A percentile compares a stretch with the other conserved stretches of the same genome.
Conservation (phyloP, 2,329 filamentous ascomycete genomes). For the Verticillium nubilum region DNA sequence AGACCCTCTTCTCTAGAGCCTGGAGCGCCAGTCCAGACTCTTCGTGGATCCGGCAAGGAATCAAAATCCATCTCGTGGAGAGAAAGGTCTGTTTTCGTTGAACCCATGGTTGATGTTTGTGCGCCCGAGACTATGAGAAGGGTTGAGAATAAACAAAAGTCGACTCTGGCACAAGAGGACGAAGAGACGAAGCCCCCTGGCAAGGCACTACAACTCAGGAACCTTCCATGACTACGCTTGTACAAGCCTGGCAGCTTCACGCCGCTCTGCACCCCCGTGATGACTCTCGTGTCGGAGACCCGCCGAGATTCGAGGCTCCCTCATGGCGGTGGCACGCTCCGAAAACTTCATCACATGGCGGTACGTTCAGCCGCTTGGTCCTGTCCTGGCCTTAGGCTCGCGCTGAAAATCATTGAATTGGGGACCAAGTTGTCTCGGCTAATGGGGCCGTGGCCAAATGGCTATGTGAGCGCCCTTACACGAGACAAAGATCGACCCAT, state of each 20-base stretch:
- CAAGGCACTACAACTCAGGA: no score
- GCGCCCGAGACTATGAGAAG: no score
- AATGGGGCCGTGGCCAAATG: no score
- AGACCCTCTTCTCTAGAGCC: constrained; percentile 45
- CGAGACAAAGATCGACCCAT: no score
- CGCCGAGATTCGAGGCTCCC: not conserved
- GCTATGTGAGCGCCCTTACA: no score
- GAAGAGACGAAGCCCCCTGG: no score
- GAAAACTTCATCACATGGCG: not conserved
- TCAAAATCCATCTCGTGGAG: constrained; percentile 23
- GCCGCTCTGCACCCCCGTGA: not conserved
- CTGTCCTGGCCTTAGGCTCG: not conserved
- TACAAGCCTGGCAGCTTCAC: not conserved
- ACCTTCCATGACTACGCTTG: not conserved
- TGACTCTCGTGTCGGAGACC: not conserved
- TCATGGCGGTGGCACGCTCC: not conserved
- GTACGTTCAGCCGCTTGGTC: not conserved
- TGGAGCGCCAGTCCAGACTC: constrained; percentile 39
- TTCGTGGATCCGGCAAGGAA: constrained; percentile 39
- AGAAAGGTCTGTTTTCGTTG: not conserved
- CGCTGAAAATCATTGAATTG: no score
- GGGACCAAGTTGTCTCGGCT: no score
- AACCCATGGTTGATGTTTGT: not conserved
- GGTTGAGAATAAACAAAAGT: no score
- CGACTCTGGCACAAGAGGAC: no score